Percentiles rank a stretch among this genome's conserved stretches.
phyloP scores from a whole-genome alignment of 768 basidiomycete genomes.

The Pulveroboletus sp. region DNA sequence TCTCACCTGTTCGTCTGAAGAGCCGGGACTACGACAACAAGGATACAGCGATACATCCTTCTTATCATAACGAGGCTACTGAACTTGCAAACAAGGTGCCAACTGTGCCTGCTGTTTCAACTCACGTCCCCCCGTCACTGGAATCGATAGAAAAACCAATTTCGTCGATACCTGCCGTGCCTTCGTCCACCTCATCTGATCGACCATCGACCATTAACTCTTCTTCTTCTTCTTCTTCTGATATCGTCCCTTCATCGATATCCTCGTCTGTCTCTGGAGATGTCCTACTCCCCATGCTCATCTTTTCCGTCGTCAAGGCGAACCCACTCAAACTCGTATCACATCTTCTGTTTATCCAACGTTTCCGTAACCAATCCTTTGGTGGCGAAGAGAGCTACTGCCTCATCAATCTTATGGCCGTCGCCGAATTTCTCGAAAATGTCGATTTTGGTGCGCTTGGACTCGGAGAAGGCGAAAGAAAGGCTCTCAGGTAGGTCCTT shows the following conservation, averaged over 20 bases:
- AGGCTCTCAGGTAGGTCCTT: constrained; percentile 48
- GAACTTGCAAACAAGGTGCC: constrained; percentile 1
- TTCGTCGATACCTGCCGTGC: constrained; percentile 6
- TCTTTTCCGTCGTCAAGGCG: constrained; percentile 88
- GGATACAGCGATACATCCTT: background rate
- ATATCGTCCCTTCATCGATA: constrained; percentile 10
- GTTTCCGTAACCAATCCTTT: constrained; percentile 28
- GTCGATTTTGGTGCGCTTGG: constrained; percentile 77
- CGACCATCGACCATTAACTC: background rate
- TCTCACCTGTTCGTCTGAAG: constrained; percentile 72
- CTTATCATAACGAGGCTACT: background rate
- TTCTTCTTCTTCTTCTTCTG: constrained; percentile 10
- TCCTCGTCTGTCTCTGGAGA: constrained; percentile 73
- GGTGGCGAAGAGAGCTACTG: constrained; percentile 84
- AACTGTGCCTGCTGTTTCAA: constrained; percentile 3
- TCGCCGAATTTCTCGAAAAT: constrained; percentile 93
- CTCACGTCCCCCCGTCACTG: background rate
- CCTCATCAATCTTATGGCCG: constrained; percentile 90
- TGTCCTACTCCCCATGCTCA: constrained; percentile 87
- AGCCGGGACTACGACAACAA: constrained; percentile 42
- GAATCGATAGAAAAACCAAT: background rate
- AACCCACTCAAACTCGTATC: constrained; percentile 81
- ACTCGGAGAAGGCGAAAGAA: constrained; percentile 54
- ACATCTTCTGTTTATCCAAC: constrained; percentile 37
- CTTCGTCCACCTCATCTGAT: background rate